These are phyloP conservation scores for Colletotrichum tanaceti DNA, from an alignment of 2,329 filamentous ascomycete genomes.

Conservation along the genomic window DNA sequence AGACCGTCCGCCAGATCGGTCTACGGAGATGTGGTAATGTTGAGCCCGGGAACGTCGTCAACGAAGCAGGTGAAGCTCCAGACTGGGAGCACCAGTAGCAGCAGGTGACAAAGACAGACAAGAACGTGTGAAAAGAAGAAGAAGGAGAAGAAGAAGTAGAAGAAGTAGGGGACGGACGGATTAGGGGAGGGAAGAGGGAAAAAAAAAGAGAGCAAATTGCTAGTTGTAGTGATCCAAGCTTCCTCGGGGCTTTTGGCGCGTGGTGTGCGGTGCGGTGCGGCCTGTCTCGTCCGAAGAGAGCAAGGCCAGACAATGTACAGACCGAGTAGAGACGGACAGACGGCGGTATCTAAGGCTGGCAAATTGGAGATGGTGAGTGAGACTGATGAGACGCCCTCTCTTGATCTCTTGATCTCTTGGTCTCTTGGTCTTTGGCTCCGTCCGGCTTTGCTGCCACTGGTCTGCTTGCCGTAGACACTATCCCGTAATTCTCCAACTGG, in stretches of 20 bases:
- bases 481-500: neutral
- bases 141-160: conserved; percentile 7
- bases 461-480: neutral
- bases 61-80: conserved; percentile 25
- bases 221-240: conserved; percentile 38
- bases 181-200: neutral
- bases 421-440: conserved; percentile 4
- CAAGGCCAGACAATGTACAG: conserved; percentile 18
- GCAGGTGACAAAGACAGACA: conserved; percentile 15
- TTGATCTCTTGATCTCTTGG: too few species aligned
- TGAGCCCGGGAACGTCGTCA: neutral
- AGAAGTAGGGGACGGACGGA: conserved; percentile 24
- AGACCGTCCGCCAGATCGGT: conserved; percentile 7
- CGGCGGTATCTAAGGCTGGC: conserved; percentile 10
- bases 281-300: conserved; percentile 17
- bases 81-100: conserved; percentile 7
- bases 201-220: conserved; percentile 32
- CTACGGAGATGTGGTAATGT: conserved; percentile 1
- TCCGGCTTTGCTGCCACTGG: neutral
- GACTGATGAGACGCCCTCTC: conserved; percentile 11
- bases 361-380: conserved; percentile 14
- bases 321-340: neutral
- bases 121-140: conserved; percentile 9
- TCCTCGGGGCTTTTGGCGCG: conserved; percentile 33
- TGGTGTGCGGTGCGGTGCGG: conserved; percentile 26